phyloP scores from a whole-genome alignment of 305 asterid genomes.

The Lippia alba region DNA sequence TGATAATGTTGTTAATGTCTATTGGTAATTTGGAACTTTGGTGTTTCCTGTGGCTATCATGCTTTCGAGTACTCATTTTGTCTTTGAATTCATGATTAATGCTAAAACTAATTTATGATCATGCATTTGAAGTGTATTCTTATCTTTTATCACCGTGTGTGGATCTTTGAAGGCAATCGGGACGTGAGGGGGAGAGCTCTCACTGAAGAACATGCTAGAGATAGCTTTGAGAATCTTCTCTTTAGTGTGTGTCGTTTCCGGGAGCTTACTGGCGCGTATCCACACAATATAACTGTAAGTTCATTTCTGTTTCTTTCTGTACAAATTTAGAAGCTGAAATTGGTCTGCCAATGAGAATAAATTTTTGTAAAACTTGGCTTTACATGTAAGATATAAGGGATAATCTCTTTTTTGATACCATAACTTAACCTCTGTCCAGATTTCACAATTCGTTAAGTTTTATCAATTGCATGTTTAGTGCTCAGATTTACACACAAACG shows the following conservation, averaged over 20 bases:
- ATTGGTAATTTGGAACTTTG: background rate
- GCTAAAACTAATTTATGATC: background rate
- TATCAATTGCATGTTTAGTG: too few relatives aligned
- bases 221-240: slow-evolving; percentile 94
- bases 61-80: slow-evolving; percentile 2
- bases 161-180: slow-evolving; percentile 56
- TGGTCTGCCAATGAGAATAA: slow-evolving; percentile 12
- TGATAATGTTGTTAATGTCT: background rate
- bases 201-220: slow-evolving; percentile 97
- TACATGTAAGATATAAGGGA: background rate
- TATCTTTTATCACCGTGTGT: background rate
- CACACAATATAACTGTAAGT: slow-evolving; percentile 87
- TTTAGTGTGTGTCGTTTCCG: slow-evolving; percentile 91
- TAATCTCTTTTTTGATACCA: too few relatives aligned
- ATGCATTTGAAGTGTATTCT: slow-evolving; percentile 9
- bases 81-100: background rate
- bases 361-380: background rate
- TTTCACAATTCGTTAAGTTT: too few relatives aligned
- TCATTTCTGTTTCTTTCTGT: slow-evolving; percentile 19
- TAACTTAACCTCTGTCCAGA: too few relatives aligned
- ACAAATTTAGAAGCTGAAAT: slow-evolving; percentile 21
- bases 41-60: background rate
- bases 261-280: slow-evolving; percentile 92
- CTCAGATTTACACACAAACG: too few relatives aligned
- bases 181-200: slow-evolving; percentile 81